These are phyloP conservation scores for Xylaria sp. DNA, from an alignment of 2,329 filamentous ascomycete species.

Conservation along the genomic window DNA sequence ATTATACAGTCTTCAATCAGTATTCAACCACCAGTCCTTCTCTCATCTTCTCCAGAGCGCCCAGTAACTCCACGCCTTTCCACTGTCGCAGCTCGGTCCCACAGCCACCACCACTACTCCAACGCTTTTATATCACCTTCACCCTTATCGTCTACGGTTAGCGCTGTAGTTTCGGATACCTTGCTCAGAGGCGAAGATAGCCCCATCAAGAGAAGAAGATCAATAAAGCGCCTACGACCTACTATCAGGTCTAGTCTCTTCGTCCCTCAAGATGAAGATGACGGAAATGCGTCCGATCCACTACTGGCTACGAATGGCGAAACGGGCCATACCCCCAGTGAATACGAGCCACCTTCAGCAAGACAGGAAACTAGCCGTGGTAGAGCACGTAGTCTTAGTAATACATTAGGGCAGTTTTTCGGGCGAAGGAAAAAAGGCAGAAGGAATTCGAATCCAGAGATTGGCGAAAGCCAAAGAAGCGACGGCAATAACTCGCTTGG, in stretches of 20 bases:
- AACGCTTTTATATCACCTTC: conserved; percentile 69
- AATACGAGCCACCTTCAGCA: conserved; percentile 35
- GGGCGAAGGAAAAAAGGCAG: conserved; percentile 48
- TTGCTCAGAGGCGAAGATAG: conserved; percentile 60
- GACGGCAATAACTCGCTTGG: conserved; percentile 29
- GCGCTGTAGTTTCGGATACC: conserved; percentile 67
- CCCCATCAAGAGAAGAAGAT: conserved; percentile 55
- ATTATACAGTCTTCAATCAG: conserved; percentile 40
- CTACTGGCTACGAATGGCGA: conserved; percentile 39
- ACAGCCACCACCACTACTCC: conserved; percentile 55
- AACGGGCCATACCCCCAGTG: conserved; percentile 40
- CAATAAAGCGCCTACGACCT: conserved; percentile 60
- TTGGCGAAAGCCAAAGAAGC: conserved; percentile 36
- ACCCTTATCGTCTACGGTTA: conserved; percentile 69
- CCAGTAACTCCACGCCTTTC: conserved; percentile 48
- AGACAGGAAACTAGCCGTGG: conserved; percentile 45
- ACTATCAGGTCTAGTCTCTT: conserved; percentile 66
- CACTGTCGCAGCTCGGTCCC: conserved; percentile 50
- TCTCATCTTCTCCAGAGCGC: conserved; percentile 47
- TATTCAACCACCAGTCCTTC: conserved; percentile 36
- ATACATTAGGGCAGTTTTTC: conserved; percentile 54
- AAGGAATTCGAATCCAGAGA: conserved; percentile 46
- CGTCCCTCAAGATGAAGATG: conserved; percentile 57
- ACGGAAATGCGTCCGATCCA: conserved; percentile 40
- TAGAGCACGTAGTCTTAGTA: conserved; percentile 55